phyloP scores from a whole-genome alignment of 164 flowering plant species.

The Buxus sempervirens region DNA sequence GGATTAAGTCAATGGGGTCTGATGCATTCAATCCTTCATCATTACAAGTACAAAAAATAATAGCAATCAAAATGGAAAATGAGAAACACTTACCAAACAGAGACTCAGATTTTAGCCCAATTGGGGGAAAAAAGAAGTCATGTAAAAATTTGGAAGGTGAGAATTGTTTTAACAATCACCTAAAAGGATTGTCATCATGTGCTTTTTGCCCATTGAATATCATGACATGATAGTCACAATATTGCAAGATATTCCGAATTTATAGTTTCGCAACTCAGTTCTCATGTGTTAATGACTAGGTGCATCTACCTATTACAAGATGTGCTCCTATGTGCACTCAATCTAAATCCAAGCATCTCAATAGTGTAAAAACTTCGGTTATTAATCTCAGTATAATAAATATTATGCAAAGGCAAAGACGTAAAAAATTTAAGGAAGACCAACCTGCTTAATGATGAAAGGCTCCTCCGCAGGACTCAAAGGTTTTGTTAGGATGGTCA shows the following conservation, averaged over 20 bases:
- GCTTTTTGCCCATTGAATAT: no score
- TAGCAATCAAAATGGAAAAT: background rate
- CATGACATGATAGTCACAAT: no score
- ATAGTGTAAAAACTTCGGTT: background rate
- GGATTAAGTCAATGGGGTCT: background rate
- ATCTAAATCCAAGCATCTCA: background rate
- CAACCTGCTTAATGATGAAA: constrained; percentile 77
- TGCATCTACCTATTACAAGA: background rate
- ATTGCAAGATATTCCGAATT: no score
- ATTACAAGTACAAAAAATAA: background rate
- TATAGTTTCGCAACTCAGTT: no score
- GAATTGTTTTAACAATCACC: no score
- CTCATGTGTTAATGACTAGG: background rate
- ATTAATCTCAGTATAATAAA: background rate
- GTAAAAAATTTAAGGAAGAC: constrained; percentile 8
- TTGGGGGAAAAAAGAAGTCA: no score
- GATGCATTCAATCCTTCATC: background rate
- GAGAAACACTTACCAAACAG: background rate
- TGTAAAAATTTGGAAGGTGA: background rate
- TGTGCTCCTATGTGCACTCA: background rate
- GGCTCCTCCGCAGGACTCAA: constrained; percentile 68
- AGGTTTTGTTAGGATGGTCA: constrained; percentile 76
- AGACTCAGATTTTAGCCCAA: background rate
- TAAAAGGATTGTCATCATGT: no score
- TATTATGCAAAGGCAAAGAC: no score